Base-by-base conservation (phyloP, 208 protist species). In the Phytomonas sp. region DNA sequence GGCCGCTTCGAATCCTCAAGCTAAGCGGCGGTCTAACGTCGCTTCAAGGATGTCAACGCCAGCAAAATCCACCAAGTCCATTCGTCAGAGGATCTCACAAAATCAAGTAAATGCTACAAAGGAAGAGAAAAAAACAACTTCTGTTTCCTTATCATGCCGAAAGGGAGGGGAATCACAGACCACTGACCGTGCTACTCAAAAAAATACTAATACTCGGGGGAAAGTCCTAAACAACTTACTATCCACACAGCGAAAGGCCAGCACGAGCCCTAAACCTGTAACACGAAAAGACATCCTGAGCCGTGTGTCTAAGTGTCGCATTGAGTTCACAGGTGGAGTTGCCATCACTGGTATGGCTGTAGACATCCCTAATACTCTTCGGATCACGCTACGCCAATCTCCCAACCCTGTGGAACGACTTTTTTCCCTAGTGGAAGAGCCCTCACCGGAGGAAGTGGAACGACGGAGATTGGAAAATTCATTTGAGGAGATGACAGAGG, bases 401-500 rank as follows among this genome's bases (percentile, higher is more conserved):
- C 83, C 82, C 23, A 78, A 87, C 67, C 76, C 85, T 31, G 78
- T 71, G 32, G 72, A 75, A 26, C 77, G 75, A 2, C 69, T 69
- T 7, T 80, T 83, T 29, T 95, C 91, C 26, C 76, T 89, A 34
- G 74, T 92, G 33, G 82, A 91, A 36, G 75, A 87, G 33, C 88
- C 84, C 6, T 83, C 83, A 6, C 73, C 78, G 36, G 85, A 85
- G 62, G 87, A 92, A 72, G 67, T 91, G 61, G 78, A 82, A 12
- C 67, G 65, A 29, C 86, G 88, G 7, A 32, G 70, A 52, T 77
- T 96, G 45, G 88, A 91, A 64, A 96, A 96, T 67, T 70, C 78
- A 30, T 96, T 96, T 68, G 74, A 92, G 63, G 64, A 76, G 32
- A 71, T 96, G 31, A 90, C 80, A 4, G 81, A 91, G 37, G 81